Conservation (phyloP, 495 filamentous ascomycete genomes). For the Amorphotheca resinae region DNA sequence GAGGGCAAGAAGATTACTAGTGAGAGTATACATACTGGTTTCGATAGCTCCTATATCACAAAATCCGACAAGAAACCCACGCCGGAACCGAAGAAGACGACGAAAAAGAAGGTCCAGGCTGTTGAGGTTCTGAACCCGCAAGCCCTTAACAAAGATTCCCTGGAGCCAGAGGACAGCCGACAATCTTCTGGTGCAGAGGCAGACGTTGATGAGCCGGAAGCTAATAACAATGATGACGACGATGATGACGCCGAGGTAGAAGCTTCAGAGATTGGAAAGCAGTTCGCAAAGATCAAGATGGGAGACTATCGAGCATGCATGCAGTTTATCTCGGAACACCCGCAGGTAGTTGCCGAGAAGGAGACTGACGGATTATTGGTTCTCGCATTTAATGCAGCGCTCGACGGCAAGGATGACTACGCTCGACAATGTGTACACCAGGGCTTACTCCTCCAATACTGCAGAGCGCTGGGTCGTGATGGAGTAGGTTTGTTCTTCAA, state of each 20-base stretch:
- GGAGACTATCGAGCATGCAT: slow-evolving; percentile 60
- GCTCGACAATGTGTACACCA: slow-evolving; percentile 90
- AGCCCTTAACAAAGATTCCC: slow-evolving; percentile 7
- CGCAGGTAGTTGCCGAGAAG: slow-evolving; percentile 65
- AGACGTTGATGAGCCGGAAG: slow-evolving; percentile 39
- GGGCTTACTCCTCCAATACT: slow-evolving; percentile 86
- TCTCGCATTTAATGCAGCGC: slow-evolving; percentile 78
- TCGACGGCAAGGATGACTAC: slow-evolving; percentile 60
- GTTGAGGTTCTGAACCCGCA: slow-evolving; percentile 78
- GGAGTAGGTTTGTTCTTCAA: slow-evolving; percentile 92
- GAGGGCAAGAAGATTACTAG: slow-evolving; percentile 88
- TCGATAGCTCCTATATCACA: slow-evolving; percentile 66
- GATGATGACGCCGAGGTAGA: slow-evolving; percentile 63
- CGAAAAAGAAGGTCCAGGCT: slow-evolving; percentile 31
- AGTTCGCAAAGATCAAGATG: slow-evolving; percentile 69
- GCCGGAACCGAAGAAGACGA: slow-evolving; percentile 26
- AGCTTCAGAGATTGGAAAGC: slow-evolving; percentile 59
- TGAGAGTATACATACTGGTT: slow-evolving; percentile 82
- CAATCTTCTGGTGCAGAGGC: slow-evolving; percentile 46
- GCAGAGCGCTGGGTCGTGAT: slow-evolving; percentile 73
- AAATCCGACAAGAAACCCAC: slow-evolving; percentile 35
- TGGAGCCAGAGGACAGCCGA: slow-evolving; percentile 1
- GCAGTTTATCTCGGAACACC: slow-evolving; percentile 63
- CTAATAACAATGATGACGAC: slow-evolving; percentile 33
- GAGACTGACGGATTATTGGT: slow-evolving; percentile 87